These are phyloP conservation scores for Amaranthus tricolor DNA, from an alignment of 179 eudicot species.

Conservation along the genomic window DNA sequence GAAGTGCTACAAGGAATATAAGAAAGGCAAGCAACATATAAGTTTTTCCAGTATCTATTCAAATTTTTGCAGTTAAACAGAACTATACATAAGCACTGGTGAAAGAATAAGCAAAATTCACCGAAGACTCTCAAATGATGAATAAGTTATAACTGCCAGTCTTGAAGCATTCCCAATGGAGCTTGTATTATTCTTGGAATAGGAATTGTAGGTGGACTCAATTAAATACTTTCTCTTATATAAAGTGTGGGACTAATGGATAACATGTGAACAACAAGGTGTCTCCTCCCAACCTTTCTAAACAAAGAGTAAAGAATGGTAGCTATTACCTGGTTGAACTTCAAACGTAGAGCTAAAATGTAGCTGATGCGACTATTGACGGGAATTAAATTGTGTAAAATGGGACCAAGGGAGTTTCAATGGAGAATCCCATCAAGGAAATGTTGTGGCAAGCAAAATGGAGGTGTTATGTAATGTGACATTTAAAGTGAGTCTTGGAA, in stretches of 20 bases:
- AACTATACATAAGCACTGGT: background rate
- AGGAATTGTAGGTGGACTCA: background rate
- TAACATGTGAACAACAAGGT: background rate
- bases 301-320: background rate
- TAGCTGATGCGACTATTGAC: background rate
- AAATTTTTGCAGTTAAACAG: background rate
- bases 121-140: background rate
- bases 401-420: background rate
- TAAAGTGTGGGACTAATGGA: background rate
- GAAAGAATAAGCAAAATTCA: background rate
- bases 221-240: background rate
- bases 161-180: background rate
- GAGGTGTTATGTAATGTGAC: background rate
- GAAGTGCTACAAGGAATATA: slow-evolving; percentile 58
- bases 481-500: background rate
- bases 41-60: background rate
- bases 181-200: background rate
- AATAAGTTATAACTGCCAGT: background rate
- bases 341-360: too few species aligned
- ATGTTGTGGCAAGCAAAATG: background rate
- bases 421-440: background rate
- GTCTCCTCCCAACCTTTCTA: background rate
- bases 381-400: background rate
- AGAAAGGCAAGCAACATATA: slow-evolving; percentile 1
- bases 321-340: background rate